These are phyloP conservation scores for Cryphonectria carpinicola DNA, from an alignment of 2,329 filamentous ascomycete genomes.

Conservation along the genomic window DNA sequence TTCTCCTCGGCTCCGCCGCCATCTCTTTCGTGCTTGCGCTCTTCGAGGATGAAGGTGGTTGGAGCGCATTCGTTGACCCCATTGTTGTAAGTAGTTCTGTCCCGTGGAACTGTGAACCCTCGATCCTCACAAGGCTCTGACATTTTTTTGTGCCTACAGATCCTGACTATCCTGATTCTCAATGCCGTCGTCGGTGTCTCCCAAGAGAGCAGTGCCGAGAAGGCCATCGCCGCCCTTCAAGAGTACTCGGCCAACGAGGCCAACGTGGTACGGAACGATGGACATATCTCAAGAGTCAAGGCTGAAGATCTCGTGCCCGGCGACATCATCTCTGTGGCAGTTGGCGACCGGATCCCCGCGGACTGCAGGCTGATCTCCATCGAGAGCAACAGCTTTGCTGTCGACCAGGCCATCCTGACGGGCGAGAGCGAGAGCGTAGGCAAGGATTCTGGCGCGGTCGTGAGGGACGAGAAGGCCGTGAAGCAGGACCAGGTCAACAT, in stretches of 20 bases:
- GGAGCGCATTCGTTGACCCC: conserved; percentile 97
- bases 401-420: conserved; percentile 96
- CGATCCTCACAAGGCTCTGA: conserved; percentile 8
- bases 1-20: conserved; percentile 87
- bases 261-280: conserved; percentile 82
- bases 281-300: conserved; percentile 79
- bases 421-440: conserved; percentile 96
- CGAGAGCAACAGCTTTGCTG: conserved; percentile 94
- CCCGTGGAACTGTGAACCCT: not conserved
- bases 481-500: conserved; percentile 98
- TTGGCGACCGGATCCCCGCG: conserved; percentile 92
- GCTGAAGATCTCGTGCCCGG: conserved; percentile 97
- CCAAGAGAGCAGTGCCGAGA: conserved; percentile 97
- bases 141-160: conserved; percentile 53
- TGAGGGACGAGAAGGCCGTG: conserved; percentile 82
- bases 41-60: conserved; percentile 90
- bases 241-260: conserved; percentile 99
- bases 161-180: conserved; percentile 93
- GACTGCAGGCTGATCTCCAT: conserved; percentile 90
- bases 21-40: conserved; percentile 93
- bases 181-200: conserved; percentile 98
- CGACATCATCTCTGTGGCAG: conserved; percentile 83
- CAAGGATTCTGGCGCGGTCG: conserved; percentile 71
- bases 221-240: conserved; percentile 95
- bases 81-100: conserved; percentile 72